Conservation (phyloP, 2,329 filamentous ascomycete genomes). For the Colletotrichum sp. region DNA sequence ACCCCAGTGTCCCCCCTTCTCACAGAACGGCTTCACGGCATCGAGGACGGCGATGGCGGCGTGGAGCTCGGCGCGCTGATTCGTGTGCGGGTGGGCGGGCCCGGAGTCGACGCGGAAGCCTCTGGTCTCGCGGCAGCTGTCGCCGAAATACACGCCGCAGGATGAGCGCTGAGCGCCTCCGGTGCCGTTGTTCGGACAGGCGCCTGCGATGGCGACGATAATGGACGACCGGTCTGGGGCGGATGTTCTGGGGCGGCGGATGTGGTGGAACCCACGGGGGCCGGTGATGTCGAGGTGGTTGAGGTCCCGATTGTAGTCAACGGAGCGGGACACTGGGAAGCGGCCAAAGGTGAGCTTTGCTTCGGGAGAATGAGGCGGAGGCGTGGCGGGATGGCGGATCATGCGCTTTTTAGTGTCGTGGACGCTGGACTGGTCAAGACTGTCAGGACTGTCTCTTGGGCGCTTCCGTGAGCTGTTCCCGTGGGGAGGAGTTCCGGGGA, state of each 20-base stretch:
- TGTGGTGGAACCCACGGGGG: not conserved
- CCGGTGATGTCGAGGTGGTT: not conserved
- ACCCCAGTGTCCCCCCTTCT: not conserved
- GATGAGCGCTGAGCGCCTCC: not conserved
- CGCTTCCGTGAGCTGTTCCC: not conserved
- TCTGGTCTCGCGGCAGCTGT: not conserved
- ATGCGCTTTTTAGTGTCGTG: not conserved
- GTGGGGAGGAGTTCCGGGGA: not conserved
- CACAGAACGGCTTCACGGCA: not conserved
- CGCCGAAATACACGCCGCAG: not conserved
- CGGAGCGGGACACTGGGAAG: not conserved
- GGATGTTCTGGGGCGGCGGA: not conserved
- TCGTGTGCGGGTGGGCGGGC: accelerated
- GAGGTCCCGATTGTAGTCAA: not conserved
- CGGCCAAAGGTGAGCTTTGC: not conserved
- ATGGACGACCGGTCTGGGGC: not conserved
- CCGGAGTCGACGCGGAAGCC: not conserved
- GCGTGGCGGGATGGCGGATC: not conserved
- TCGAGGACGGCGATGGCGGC: not conserved
- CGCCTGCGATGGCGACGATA: not conserved
- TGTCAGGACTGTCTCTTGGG: not conserved
- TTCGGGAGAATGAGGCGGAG: not conserved
- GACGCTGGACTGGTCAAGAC: accelerated
- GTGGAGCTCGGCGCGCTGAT: not conserved
- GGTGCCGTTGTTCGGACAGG: not conserved